Conservation (phyloP, 2,329 filamentous ascomycete genomes). For the Lithohypha guttulata region DNA sequence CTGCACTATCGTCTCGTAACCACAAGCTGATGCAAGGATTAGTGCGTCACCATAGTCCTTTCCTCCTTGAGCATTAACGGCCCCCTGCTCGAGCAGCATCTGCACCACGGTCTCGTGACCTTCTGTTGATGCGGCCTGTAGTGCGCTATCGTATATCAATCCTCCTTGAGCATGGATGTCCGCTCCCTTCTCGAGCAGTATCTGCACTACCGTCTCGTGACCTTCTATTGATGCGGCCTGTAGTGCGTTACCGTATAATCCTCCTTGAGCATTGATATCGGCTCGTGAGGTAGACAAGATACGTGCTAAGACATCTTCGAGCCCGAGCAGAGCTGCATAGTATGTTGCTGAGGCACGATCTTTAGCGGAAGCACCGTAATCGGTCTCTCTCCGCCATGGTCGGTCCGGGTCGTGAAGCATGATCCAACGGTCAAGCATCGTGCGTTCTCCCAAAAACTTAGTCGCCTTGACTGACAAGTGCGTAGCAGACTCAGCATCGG, state of each 20-base stretch:
- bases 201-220: constrained; percentile 10
- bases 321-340: constrained; percentile 13
- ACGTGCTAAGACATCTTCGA: constrained; percentile 6
- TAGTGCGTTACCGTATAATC: constrained; percentile 9
- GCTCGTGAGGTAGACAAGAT: constrained; percentile 7
- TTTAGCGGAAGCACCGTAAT: not conserved
- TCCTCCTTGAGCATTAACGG: too few species aligned
- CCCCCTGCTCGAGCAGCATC: constrained; percentile 11
- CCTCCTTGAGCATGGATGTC: constrained; percentile 9
- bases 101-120: constrained; percentile 10
- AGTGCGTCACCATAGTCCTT: too few species aligned
- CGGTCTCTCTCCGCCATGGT: not conserved
- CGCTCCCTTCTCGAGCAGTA: constrained; percentile 14
- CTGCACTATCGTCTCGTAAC: too few species aligned
- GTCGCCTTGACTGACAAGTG: not conserved
- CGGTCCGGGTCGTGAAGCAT: constrained; percentile 1
- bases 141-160: constrained; percentile 2
- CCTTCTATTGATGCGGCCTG: constrained; percentile 14
- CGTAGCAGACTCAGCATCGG: not conserved
- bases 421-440: not conserved
- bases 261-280: constrained; percentile 10
- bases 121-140: constrained; percentile 5
- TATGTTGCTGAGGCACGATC: constrained; percentile 8
- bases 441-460: not conserved
- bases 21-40: too few species aligned